Evolutionary conservation across 176 grass and related monocot genomes (phyloP).

Genomic region (Lolium rigidum): DNA sequence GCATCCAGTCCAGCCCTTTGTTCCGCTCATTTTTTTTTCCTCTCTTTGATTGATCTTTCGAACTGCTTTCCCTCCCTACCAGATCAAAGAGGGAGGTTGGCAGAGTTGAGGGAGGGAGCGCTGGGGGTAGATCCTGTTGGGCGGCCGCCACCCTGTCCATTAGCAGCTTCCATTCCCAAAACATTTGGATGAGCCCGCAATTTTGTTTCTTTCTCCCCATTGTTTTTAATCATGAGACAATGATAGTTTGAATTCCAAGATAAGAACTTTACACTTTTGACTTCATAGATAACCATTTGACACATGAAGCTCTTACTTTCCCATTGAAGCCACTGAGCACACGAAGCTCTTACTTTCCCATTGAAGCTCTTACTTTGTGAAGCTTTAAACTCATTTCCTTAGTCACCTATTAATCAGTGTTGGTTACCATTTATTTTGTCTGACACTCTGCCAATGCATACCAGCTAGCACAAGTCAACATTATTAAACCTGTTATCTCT

Average conservation of each 20-base stretch:
- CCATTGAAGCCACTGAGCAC: not conserved
- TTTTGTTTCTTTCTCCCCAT: not conserved
- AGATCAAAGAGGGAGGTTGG: not conserved
- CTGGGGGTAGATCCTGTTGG: not conserved
- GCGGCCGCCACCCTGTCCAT: not conserved
- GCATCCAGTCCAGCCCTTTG: not conserved
- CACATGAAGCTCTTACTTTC: not conserved
- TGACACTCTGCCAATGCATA: slow-evolving; percentile 11
- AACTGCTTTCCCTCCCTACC: not conserved
- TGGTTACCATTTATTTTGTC: slow-evolving; percentile 17
- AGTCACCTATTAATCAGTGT: not conserved
- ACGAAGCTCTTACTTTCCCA: not conserved
- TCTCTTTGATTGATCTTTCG: slow-evolving; percentile 18
- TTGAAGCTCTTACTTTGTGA: not conserved
- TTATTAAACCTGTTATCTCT: slow-evolving; percentile 28
- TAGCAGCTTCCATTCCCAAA: slow-evolving; percentile 1
- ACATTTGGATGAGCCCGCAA: slow-evolving; percentile 9
- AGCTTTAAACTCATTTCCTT: not conserved
- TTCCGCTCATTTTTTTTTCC: not conserved
- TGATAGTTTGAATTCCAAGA: slow-evolving; percentile 11
- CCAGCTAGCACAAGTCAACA: not conserved
- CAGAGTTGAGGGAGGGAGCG: not conserved
- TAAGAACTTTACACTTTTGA: not conserved
- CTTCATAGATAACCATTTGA: not conserved
- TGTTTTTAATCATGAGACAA: not conserved